phyloP scores from a whole-genome alignment of 345 rosid genomes.

The Syzygium grande region DNA sequence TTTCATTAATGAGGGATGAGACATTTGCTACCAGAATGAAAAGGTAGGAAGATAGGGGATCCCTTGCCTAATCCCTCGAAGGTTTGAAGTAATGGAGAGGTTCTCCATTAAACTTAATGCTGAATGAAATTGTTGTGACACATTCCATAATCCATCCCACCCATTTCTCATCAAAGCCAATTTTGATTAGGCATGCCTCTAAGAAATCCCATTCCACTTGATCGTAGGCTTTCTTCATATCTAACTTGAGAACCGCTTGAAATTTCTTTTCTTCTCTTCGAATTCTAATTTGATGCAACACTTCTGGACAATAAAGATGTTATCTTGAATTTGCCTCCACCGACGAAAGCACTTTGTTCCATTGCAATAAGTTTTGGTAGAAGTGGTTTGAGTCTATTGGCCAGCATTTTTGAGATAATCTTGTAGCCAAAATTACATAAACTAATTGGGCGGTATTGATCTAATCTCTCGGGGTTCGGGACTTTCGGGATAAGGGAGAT shows the following conservation, averaged over 20 bases:
- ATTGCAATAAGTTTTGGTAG: background rate
- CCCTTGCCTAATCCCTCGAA: too few species aligned
- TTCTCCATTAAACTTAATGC: too few species aligned
- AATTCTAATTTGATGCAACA: background rate
- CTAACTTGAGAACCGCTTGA: background rate
- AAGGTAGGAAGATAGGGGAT: background rate
- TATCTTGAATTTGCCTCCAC: background rate
- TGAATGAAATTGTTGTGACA: too few species aligned
- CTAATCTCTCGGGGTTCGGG: rapidly evolving
- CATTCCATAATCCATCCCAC: background rate
- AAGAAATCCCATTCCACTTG: background rate
- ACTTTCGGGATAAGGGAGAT: background rate
- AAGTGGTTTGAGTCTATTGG: background rate
- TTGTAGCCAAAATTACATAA: background rate
- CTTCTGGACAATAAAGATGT: background rate
- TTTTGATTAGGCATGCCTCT: background rate
- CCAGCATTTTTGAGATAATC: background rate
- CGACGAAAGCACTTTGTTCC: background rate
- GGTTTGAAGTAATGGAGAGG: too few species aligned
- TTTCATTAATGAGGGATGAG: background rate
- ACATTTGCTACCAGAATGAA: background rate
- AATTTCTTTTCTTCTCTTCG: background rate
- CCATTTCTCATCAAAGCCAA: background rate
- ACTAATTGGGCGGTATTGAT: rapidly evolving
- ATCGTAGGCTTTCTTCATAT: background rate